Base-by-base conservation (phyloP, 768 basidiomycete species). In the Mrakia hoshinonis region DNA sequence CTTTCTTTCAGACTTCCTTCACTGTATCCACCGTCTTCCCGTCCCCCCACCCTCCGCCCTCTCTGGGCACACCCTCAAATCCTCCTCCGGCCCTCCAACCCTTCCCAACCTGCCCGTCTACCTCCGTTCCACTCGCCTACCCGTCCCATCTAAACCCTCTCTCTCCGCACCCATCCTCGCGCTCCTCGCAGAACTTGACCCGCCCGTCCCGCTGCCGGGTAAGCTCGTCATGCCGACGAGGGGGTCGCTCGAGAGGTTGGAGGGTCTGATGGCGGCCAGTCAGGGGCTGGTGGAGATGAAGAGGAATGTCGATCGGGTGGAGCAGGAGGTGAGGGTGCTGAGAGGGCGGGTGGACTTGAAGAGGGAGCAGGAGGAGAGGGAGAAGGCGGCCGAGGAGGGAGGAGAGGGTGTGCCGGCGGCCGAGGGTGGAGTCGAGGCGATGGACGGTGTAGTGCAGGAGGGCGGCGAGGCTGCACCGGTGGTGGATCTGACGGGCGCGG, bases 171-270 rank as follows among this genome's bases (percentile, higher is more conserved):
- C 92, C 77, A 85, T 97, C 75, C 83, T 86, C 11, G 87, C 88
- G 71, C 84, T 88, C 18, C 83, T 97, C 20, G 78, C 83, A 9
- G 93, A 97, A 79, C 83, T 94, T 13, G 87, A 88, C 10, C 72
- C 72, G 18, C 67, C 67, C 18, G 81, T 96, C 3, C 63, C 70
- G 13, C 84, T 84, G 20, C 83, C 86, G 68, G 84, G 84, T 20
- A 86, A 89, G 13, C 84, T 99, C 63, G 90, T 95, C 73, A 97
- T 98, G 92, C 96, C 96, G 22, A 97, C 96, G 2, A 84, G 87
- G 48, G 87, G 87, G 31, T 96, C 92, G 74, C 83, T 87, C 67
- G 82, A 84, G 66, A 85, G 85, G 75, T 82, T 93, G 24, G 92
- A 96, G 73, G 81, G 83, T 18, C 79, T 98, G 20, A 76, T 94